Evolutionary conservation across 306 rosid genomes (phyloP), one percentile per base, ranked within the genome.

Genomic region (Mimosa bimucronata): DNA sequence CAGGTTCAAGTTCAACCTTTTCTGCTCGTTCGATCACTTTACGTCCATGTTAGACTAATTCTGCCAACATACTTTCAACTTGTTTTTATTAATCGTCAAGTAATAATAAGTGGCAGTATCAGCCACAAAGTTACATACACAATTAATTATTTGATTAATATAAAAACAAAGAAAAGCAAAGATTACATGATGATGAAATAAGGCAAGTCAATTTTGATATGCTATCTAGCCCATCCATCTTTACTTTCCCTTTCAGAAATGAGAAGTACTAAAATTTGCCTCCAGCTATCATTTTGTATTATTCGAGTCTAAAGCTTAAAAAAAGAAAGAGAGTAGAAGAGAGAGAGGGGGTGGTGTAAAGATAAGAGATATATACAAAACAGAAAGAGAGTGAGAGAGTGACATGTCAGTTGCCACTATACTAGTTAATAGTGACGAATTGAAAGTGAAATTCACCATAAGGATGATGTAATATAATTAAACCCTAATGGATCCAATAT

Each of bases 241-340:
- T 12, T 48, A 16, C 7, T 80, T 84, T 80, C 80, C 80, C 73
- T 74, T 85, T 82, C 41, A 74, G 85, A 85, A 67, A 61, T 53
- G 4, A 7, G 12, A 53, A 53, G 11, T 53, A 53, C 60, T 19
- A 25, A n/a, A 80, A 80, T 65, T 78, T 88, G 91, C 66, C 30
- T 88, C 83, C 91, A 88, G 91, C 91, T 88, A 88, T 83, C 82
- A 85, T 78, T 80, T 84, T 83, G 85, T 77, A 80, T 77, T 52
- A 80, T 77, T 61, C 6, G 15, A 67, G 58, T 21, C 72, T 74
- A 83, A 79, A 69, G 74, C 37, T 69, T 69, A 4, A 23, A 68
- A 41, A 67, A 40, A 52, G 19, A 52, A 7, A 21, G 13, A 8
- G 29, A 23, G 52, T 34, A 34, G 38, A 6, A 23, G 21, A 41